These are phyloP conservation scores for Terfezia boudieri DNA, from an alignment of 495 filamentous ascomycete species.

Conservation along the genomic window DNA sequence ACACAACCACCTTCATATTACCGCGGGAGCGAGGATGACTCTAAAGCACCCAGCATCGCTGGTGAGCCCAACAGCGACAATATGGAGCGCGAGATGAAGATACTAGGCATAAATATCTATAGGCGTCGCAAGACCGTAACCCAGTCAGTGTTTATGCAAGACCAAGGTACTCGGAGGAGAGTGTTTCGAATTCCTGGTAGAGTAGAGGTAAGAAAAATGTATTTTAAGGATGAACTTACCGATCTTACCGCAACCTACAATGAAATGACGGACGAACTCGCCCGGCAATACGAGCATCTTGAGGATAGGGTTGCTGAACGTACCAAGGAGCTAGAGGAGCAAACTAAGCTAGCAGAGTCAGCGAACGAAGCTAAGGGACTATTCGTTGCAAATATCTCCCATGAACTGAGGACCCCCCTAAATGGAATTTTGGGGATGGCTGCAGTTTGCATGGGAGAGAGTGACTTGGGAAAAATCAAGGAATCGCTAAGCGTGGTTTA, in stretches of 20 bases:
- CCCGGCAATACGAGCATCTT: slow-evolving; percentile 60
- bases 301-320: slow-evolving; percentile 68
- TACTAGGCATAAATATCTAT: neutral
- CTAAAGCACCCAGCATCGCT: too few species aligned
- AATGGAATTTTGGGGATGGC: slow-evolving; percentile 91
- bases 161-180: slow-evolving; percentile 26
- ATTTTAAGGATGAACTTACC: slow-evolving; percentile 66
- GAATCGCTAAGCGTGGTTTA: slow-evolving; percentile 67
- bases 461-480: slow-evolving; percentile 52
- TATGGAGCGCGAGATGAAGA: neutral
- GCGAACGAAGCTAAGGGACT: slow-evolving; percentile 88
- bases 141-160: neutral
- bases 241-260: slow-evolving; percentile 77
- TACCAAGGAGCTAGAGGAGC: slow-evolving; percentile 55
- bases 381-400: slow-evolving; percentile 90
- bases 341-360: slow-evolving; percentile 74
- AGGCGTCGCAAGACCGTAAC: slow-evolving; percentile 1
- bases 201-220: slow-evolving; percentile 51
- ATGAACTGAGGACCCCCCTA: slow-evolving; percentile 77
- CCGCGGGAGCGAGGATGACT: slow-evolving; percentile 1
- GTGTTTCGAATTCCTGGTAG: slow-evolving; percentile 64
- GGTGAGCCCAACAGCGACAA: too few species aligned
- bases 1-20: slow-evolving; percentile 13
- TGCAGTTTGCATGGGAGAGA: slow-evolving; percentile 74
- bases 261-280: slow-evolving; percentile 75